Evolutionary conservation across 164 flowering plant genomes (phyloP).

Genomic region (Nymphaea colorata): DNA sequence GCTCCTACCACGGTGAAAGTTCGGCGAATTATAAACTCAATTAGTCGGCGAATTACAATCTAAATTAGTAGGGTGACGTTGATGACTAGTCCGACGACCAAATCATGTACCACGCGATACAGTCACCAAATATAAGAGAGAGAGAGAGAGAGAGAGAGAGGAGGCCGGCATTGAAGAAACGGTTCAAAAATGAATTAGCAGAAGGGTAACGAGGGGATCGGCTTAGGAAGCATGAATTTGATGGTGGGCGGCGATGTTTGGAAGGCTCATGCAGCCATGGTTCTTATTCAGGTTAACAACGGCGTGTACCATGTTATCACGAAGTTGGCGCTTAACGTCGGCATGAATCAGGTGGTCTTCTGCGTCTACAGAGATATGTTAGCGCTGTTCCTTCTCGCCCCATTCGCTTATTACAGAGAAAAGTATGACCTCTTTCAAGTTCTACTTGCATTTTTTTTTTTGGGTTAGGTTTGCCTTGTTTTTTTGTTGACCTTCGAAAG

Average conservation of each 20-base stretch:
- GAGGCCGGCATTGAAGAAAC: too few species aligned
- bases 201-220: too few species aligned
- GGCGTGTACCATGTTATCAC: slow-evolving; percentile 94
- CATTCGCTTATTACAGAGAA: slow-evolving; percentile 69
- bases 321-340: slow-evolving; percentile 79
- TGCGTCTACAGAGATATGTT: slow-evolving; percentile 74
- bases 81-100: too few species aligned
- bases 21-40: too few species aligned
- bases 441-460: background rate
- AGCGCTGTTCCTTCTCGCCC: slow-evolving; percentile 79
- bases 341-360: slow-evolving; percentile 82
- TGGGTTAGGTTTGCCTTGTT: background rate
- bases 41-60: too few species aligned
- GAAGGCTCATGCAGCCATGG: slow-evolving; percentile 75
- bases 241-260: slow-evolving; percentile 15
- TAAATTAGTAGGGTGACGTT: too few species aligned
- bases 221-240: too few species aligned
- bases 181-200: too few species aligned
- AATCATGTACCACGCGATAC: too few species aligned
- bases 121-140: too few species aligned
- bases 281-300: slow-evolving; percentile 50
- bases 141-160: too few species aligned
- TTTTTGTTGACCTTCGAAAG: background rate
- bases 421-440: slow-evolving; percentile 6
- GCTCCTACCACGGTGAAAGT: too few species aligned